A percentile compares a stretch with the other conserved stretches of the same genome.
phyloP scores from a whole-genome alignment of 176 grass and related monocot genomes.

The Oropetium thomaeum region DNA sequence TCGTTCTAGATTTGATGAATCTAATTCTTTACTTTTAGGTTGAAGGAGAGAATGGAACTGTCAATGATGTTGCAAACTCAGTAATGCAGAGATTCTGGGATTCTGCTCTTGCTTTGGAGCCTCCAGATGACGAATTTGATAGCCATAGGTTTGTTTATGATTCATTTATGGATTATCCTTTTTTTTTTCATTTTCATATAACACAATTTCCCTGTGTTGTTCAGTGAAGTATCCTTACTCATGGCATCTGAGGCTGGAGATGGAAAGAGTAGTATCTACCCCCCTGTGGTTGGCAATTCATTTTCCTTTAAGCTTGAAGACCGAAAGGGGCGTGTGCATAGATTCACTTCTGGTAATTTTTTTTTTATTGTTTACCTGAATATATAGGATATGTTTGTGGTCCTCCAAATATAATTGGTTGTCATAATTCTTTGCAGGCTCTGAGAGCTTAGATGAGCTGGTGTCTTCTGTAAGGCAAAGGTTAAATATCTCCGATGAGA shows the following conservation, averaged over 20 bases:
- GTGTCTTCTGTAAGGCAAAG: conserved; percentile 59
- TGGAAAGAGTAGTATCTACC: conserved; percentile 55
- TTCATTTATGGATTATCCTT: conserved; percentile 19
- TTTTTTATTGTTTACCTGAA: conserved; percentile 25
- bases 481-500: conserved; percentile 52
- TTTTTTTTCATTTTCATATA: conserved; percentile 4
- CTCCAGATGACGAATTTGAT: conserved; percentile 76
- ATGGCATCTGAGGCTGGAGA: conserved; percentile 75
- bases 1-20: conserved; percentile 25
- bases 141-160: conserved; percentile 57
- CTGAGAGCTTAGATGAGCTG: conserved; percentile 68
- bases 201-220: conserved; percentile 9
- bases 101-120: conserved; percentile 90
- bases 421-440: conserved; percentile 39
- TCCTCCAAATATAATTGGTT: conserved; percentile 17
- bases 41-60: conserved; percentile 76
- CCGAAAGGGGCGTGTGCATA: conserved; percentile 70
- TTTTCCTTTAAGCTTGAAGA: conserved; percentile 92
- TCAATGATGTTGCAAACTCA: conserved; percentile 88
- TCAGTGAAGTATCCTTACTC: conserved; percentile 76
- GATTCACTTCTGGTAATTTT: conserved; percentile 77
- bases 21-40: conserved; percentile 47
- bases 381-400: neutral
- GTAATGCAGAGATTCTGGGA: conserved; percentile 98
- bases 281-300: conserved; percentile 71